Evolutionary conservation across 805 yeast species (phyloP), one percentile per base, ranked within the genome.

Genomic region (Isabelozyma gotoi): DNA sequence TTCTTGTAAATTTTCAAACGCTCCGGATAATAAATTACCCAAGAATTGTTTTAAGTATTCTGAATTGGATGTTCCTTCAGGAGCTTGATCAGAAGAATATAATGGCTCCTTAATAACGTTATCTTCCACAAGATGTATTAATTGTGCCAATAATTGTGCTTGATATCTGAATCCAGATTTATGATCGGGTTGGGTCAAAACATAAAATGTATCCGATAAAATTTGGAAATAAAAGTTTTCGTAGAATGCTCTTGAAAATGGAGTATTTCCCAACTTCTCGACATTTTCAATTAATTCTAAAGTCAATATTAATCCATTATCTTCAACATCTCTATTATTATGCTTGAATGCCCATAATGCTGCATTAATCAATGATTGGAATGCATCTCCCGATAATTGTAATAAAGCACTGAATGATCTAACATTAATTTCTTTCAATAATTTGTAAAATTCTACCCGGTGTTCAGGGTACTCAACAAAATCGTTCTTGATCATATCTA

Each of bases 301-400:
- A 27, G 94, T 88, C 50, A 94, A 76, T 33, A 84, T 80, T 54
- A 94, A 78, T 19, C 99, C 99, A 43, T 84, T 84, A 50, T 85
- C 91, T 66, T 94, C 99, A 43, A 94, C 97, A 43, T 92, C 98
- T 64, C 98, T 82, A 67, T 94, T 91, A 59, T 91, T 94, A 65
- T 94, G 99, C 68, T 94, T 92, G 65, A 94, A 88, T 0, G 98
- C 97, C 99, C 99, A 94, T 58, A 94, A 74, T 37, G 96, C 91
- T 2, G 98, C 96, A 67, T 90, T 92, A 47, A 94, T 82, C 44
- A 94, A 85, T 46, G 89, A 78, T 60, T 87, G 90, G 77, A 94
- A 92, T 18, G 96, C 96, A 49, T 82, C 90, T 3, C 95, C 92
- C 7, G 97, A 95, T 50, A 94, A 77, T 63, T 89, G 87, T 47